phyloP scores from a whole-genome alignment of 2,329 filamentous ascomycete genomes.

The Botrytis squamosa region DNA sequence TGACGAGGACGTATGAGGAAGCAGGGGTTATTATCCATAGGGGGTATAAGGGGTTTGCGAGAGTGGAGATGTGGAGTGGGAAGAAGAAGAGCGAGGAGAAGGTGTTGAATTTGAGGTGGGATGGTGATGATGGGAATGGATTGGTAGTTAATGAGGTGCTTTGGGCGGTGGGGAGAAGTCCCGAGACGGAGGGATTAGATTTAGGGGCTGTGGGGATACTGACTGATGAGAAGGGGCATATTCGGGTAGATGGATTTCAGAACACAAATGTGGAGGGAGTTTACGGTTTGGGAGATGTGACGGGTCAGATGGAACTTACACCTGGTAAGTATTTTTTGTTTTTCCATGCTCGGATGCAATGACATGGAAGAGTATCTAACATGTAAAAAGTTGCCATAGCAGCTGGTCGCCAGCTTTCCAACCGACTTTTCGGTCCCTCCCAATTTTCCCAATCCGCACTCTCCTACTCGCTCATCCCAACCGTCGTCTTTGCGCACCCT shows the following conservation, averaged over 20 bases:
- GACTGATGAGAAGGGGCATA: constrained; percentile 42
- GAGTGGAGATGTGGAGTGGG: constrained; percentile 41
- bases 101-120: constrained; percentile 43
- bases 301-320: constrained; percentile 50
- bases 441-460: constrained; percentile 46
- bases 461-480: constrained; percentile 51
- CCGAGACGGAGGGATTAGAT: constrained; percentile 45
- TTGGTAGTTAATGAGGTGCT: constrained; percentile 50
- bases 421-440: constrained; percentile 49
- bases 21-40: constrained; percentile 49
- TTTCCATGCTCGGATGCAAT: too few species aligned
- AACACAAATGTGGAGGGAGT: constrained; percentile 48
- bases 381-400: constrained; percentile 49
- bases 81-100: constrained; percentile 43
- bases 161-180: constrained; percentile 50
- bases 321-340: constrained; percentile 42
- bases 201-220: constrained; percentile 46
- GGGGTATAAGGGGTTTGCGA: constrained; percentile 47
- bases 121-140: constrained; percentile 45
- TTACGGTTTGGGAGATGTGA: constrained; percentile 52
- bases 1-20: constrained; percentile 51
- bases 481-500: constrained; percentile 53
- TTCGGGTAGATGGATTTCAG: constrained; percentile 50
- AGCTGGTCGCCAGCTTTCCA: constrained; percentile 49
- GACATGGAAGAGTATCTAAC: background rate